phyloP scores from a whole-genome alignment of 805 yeast genomes.

The Brettanomyces bruxellensis region DNA sequence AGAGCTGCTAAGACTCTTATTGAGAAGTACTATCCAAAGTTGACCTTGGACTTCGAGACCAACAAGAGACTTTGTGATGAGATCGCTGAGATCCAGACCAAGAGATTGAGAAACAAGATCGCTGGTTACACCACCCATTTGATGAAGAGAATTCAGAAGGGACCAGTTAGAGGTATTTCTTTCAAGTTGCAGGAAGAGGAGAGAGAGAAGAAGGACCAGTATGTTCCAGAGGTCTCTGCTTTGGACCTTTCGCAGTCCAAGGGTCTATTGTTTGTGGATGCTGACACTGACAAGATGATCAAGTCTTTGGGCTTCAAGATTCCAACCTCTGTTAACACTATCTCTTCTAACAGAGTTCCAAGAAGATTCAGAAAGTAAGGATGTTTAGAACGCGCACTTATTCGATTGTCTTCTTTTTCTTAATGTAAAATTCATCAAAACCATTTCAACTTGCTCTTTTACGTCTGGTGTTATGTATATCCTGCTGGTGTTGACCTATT shows the following conservation, averaged over 20 bases:
- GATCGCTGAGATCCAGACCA: conserved; percentile 97
- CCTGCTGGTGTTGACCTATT: too few relatives aligned
- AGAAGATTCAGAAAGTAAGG: conserved; percentile 79
- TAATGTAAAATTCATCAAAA: conserved; percentile 1
- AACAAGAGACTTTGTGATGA: conserved; percentile 99
- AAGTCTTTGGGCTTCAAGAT: conserved; percentile 87
- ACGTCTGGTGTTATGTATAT: neutral
- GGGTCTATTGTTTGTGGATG: conserved; percentile 93
- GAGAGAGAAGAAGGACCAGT: conserved; percentile 99
- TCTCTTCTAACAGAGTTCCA: conserved; percentile 85
- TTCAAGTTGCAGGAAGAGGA: conserved; percentile 99
- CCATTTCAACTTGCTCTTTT: conserved; percentile 5
- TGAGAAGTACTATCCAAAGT: conserved; percentile 99
- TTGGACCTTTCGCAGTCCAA: conserved; percentile 95
- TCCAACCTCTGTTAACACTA: conserved; percentile 78
- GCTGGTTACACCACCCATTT: conserved; percentile 99
- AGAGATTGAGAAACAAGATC: conserved; percentile 99
- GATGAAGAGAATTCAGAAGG: conserved; percentile 99
- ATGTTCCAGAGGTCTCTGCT: conserved; percentile 99
- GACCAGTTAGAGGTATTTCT: conserved; percentile 99
- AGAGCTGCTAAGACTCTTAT: conserved; percentile 99
- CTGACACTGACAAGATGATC: conserved; percentile 92
- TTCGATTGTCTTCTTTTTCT: neutral
- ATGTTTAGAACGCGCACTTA: conserved; percentile 7
- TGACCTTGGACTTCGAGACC: conserved; percentile 98